Percentiles rank a stretch among this genome's conserved stretches.
Evolutionary conservation across 2,329 filamentous ascomycete genomes (phyloP).

Genomic region (Colletotrichum magnum): DNA sequence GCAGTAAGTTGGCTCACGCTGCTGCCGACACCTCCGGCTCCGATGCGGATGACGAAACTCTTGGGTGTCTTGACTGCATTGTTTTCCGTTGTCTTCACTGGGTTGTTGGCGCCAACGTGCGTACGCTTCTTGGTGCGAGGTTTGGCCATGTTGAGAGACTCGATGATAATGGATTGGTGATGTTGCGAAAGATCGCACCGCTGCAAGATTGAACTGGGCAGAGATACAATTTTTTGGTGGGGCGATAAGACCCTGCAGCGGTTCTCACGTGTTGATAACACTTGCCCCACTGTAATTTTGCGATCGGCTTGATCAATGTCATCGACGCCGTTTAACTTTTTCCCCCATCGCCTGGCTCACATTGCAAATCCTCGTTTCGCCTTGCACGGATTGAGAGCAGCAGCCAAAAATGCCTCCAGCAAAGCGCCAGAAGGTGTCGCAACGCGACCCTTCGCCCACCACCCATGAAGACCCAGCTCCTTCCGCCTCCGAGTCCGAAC

Average conservation of each 20-base stretch:
- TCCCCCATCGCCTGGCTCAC: neutral
- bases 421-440: conserved; percentile 30
- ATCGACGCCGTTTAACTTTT: neutral
- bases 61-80: conserved; percentile 80
- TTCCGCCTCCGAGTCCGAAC: conserved; percentile 32
- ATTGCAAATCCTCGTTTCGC: neutral
- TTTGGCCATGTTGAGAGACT: conserved; percentile 76
- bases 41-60: conserved; percentile 98
- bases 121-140: conserved; percentile 90
- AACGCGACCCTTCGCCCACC: conserved; percentile 4
- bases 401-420: conserved; percentile 16
- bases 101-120: conserved; percentile 77
- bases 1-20: conserved; percentile 92
- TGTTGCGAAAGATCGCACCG: conserved; percentile 4
- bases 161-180: conserved; percentile 34
- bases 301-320: neutral
- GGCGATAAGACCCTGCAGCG: neutral
- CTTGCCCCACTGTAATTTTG: no score
- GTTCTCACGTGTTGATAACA: conserved; percentile 26
- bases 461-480: conserved; percentile 13
- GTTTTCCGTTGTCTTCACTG: conserved; percentile 69
- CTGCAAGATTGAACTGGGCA: neutral
- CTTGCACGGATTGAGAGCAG: neutral
- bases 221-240: neutral
- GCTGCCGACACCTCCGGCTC: conserved; percentile 91